Base-by-base conservation (phyloP, 1,139 yeast genomes). In the Suhomyces maxii region DNA sequence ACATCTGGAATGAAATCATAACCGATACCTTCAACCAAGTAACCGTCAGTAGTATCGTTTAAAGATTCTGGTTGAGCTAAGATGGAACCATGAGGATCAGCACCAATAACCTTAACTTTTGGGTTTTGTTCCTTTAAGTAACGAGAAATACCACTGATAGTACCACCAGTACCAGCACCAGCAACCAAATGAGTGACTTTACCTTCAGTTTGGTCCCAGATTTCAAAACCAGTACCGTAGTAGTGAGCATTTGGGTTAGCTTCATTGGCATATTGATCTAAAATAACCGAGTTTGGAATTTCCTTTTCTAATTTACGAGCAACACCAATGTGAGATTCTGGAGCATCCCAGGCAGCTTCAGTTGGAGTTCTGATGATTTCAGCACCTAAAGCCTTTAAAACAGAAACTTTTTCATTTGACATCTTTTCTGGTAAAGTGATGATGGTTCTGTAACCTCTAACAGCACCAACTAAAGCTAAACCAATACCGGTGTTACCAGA, bases 151-250 rank as follows among this genome's bases (percentile, higher is more conserved):
- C 96, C 96, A 39, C 85, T 69, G 58, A 86, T 82, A 40, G 91
- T 85, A 67, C 91, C 91, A 66, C 91, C 96, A 50, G 96, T 88
- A 69, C 95, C 95, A 8, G 95, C 95, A 66, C 96, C 96, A 39
- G 96, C 96, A 49, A 89, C 87, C 43, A 89, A 74, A 55, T 84
- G 89, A 50, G 83, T 82, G 48, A 89, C 76, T 55, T 84, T 79
- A 41, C 93, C 90, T 36, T 79, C 73, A 36, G 90, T 79, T 69
- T 89, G 96, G 53, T 84, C 83, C 85, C 91, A 87, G 60, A 89
- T 89, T 69, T 89, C 96, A 56, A 71, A 83, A 48, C 96, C 96
- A 34, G 96, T 89, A 48, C 95, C 93, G 60, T 74, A 79, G 67
- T 86, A 88, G 67, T 89, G 96, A 39, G 96, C 96, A 46, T 79